Evolutionary conservation across 176 grass and related monocot genomes (phyloP).

Genomic region (Carex littledalei): DNA sequence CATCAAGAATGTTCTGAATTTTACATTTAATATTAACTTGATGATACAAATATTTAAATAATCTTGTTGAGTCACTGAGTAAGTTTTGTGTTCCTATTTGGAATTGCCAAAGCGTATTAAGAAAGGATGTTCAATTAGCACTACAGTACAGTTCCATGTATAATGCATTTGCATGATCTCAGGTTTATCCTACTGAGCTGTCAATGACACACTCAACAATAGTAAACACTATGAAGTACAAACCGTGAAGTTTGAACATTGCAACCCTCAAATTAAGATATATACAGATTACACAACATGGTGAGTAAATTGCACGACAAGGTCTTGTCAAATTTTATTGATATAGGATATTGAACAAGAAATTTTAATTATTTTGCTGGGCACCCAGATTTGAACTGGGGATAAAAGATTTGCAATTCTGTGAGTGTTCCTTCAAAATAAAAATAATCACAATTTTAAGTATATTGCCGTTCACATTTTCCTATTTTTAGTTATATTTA

Average conservation of each 20-base stretch:
- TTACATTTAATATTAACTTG: too few species aligned
- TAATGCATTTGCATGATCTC: neutral
- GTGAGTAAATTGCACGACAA: too few species aligned
- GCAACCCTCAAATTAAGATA: neutral
- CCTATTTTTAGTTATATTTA: too few species aligned
- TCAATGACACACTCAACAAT: neutral
- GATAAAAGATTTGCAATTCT: constrained; percentile 8
- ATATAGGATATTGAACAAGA: neutral
- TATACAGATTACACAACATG: too few species aligned
- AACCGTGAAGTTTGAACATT: neutral
- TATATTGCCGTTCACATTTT: too few species aligned
- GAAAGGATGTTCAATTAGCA: neutral
- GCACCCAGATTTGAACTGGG: constrained; percentile 16
- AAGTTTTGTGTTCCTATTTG: too few species aligned
- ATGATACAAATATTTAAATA: too few species aligned
- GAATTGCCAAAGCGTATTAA: neutral
- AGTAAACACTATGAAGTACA: neutral
- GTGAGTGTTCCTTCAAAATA: too few species aligned
- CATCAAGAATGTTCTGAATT: too few species aligned
- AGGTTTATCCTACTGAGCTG: too few species aligned
- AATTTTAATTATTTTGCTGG: neutral
- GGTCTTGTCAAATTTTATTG: neutral
- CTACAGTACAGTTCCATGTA: neutral
- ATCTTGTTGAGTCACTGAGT: too few species aligned
- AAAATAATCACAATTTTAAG: too few species aligned